A percentile compares a stretch with the other conserved stretches of the same genome.
These are phyloP conservation scores for Dalbergia cultrata DNA, from an alignment of 306 rosid species.

Conservation along the genomic window DNA sequence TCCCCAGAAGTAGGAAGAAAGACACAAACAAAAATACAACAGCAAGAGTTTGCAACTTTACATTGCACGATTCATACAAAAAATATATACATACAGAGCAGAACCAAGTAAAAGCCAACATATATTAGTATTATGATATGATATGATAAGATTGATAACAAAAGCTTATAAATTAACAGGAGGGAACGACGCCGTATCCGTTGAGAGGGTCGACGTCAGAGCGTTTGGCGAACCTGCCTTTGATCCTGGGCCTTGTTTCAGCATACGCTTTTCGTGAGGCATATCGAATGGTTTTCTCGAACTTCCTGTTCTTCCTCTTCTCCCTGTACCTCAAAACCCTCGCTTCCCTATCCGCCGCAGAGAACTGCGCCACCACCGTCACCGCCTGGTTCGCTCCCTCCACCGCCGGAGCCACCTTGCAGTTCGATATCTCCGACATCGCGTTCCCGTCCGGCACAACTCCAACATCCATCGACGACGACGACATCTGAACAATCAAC, in stretches of 20 bases:
- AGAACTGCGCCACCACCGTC: slow-evolving; percentile 56
- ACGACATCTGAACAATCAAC: slow-evolving; percentile 66
- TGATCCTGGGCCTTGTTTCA: slow-evolving; percentile 92
- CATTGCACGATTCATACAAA: slow-evolving; percentile 50
- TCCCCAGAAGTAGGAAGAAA: not conserved
- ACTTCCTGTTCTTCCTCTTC: slow-evolving; percentile 96
- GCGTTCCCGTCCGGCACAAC: slow-evolving; percentile 82
- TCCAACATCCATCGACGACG: slow-evolving; percentile 85
- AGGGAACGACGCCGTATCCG: slow-evolving; percentile 92
- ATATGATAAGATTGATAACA: not conserved
- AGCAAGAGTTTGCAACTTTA: slow-evolving; percentile 47
- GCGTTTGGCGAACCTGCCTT: slow-evolving; percentile 94
- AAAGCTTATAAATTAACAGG: slow-evolving; percentile 49
- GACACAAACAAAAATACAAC: slow-evolving; percentile 12
- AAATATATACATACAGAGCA: slow-evolving; percentile 32
- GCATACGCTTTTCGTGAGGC: slow-evolving; percentile 97
- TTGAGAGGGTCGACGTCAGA: slow-evolving; percentile 62
- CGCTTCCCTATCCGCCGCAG: slow-evolving; percentile 88
- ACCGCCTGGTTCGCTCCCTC: slow-evolving; percentile 38
- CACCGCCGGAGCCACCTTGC: slow-evolving; percentile 22
- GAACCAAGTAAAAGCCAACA: not conserved
- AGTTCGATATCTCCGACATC: slow-evolving; percentile 64
- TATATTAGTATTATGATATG: not conserved
- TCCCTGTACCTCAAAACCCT: slow-evolving; percentile 95
- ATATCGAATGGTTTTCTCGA: slow-evolving; percentile 96